Evolutionary conservation across 306 rosid genomes (phyloP).

Genomic region (Vicia villosa): DNA sequence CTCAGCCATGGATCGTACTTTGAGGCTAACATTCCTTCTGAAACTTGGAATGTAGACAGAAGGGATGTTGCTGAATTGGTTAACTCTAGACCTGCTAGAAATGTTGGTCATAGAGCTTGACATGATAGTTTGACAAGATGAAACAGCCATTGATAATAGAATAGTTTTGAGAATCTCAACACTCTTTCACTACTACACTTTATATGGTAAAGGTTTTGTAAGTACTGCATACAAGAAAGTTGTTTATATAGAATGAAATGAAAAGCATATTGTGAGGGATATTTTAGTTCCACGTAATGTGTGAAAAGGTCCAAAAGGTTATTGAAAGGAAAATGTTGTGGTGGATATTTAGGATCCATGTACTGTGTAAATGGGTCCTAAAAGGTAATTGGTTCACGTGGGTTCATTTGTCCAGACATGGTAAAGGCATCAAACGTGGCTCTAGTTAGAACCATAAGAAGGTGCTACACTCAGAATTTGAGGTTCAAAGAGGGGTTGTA

Average conservation of each 20-base stretch:
- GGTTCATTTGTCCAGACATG: conserved; percentile 48
- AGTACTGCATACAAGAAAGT: background rate
- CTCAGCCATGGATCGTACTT: conserved; percentile 50
- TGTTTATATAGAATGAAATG: conserved; percentile 38
- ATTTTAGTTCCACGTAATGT: no score
- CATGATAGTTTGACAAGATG: conserved; percentile 49
- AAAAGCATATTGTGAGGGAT: conserved; percentile 40
- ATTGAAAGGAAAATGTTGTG: conserved; percentile 30
- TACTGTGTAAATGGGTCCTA: conserved; percentile 10
- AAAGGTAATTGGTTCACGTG: conserved; percentile 54
- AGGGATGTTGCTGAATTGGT: conserved; percentile 37
- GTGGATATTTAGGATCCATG: conserved; percentile 54
- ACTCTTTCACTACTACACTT: background rate
- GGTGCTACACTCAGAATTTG: background rate
- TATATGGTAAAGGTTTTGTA: background rate
- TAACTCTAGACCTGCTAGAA: conserved; percentile 37
- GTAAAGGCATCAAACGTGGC: conserved; percentile 46
- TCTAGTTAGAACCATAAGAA: conserved; percentile 4
- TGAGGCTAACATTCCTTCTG: conserved; percentile 32
- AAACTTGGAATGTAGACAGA: background rate
- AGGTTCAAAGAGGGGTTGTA: background rate
- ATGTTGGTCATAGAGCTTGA: conserved; percentile 34
- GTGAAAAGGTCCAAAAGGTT: background rate
- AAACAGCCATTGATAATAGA: conserved; percentile 45
- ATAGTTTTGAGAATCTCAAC: background rate